Conservation (phyloP, 495 filamentous ascomycete genomes). For the Pyronema domesticum region DNA sequence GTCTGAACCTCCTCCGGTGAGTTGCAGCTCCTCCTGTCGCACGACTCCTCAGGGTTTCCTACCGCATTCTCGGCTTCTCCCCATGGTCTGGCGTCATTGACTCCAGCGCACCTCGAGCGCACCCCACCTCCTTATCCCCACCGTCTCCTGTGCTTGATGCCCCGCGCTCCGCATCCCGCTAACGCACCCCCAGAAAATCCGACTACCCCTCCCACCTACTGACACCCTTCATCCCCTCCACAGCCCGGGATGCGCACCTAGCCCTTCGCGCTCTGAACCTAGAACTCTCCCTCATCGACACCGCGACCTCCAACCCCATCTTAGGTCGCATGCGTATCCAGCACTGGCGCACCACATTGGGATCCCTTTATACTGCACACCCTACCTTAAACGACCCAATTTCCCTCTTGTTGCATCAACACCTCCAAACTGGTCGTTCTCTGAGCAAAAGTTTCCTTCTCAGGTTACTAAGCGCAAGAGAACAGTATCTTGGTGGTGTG, state of each 20-base stretch:
- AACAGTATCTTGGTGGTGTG: conserved; percentile 65
- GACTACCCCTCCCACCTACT: conserved; percentile 81
- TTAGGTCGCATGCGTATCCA: conserved; percentile 77
- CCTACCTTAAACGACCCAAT: conserved; percentile 73
- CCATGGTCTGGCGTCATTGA: no score
- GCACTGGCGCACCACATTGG: conserved; percentile 79
- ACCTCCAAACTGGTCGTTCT: conserved; percentile 28
- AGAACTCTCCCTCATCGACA: conserved; percentile 71
- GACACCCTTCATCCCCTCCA: conserved; percentile 57
- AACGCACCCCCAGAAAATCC: conserved; percentile 41
- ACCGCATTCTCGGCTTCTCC: no score
- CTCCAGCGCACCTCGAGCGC: no score
- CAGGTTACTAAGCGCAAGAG: conserved; percentile 44
- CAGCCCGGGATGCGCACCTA: conserved; percentile 61
- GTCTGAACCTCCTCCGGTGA: no score
- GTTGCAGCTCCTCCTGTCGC: no score
- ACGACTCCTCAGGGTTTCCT: no score
- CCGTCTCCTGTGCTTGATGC: no score
- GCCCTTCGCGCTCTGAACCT: conserved; percentile 85
- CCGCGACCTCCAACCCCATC: conserved; percentile 62
- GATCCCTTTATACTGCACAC: conserved; percentile 43
- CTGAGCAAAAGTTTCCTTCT: conserved; percentile 53
- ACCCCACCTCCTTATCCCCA: no score
- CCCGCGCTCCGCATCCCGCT: no score
- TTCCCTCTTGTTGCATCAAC: conserved; percentile 60